A percentile compares a stretch with the other conserved stretches of the same genome.
phyloP scores from a whole-genome alignment of 768 basidiomycete genomes.

The Punctularia strigosozonata region DNA sequence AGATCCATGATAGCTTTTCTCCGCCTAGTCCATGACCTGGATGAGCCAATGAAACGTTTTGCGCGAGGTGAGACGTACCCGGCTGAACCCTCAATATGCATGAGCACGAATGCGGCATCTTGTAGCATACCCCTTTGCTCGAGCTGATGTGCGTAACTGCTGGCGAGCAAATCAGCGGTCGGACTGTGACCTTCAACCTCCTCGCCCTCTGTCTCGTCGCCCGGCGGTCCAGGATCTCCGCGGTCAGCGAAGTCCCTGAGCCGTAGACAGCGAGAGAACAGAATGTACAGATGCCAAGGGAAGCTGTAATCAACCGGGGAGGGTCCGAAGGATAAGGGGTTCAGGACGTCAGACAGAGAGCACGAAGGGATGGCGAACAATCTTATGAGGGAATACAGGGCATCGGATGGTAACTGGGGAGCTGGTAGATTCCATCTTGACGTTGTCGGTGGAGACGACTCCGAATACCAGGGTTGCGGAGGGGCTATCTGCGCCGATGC shows the following conservation, averaged over 20 bases:
- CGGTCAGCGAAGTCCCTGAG: slow-evolving; percentile 86
- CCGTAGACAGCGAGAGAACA: slow-evolving; percentile 74
- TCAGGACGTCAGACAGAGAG: slow-evolving; percentile 56
- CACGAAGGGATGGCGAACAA: slow-evolving; percentile 63
- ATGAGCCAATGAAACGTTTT: background rate
- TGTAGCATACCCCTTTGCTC: slow-evolving; percentile 74
- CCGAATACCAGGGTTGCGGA: slow-evolving; percentile 52
- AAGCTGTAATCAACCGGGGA: slow-evolving; percentile 74
- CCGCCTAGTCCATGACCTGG: slow-evolving; percentile 36
- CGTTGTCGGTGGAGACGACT: slow-evolving; percentile 14
- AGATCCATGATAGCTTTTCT: slow-evolving; percentile 76
- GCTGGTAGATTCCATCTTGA: slow-evolving; percentile 30
- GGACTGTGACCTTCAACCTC: slow-evolving; percentile 68
- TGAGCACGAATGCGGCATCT: slow-evolving; percentile 78
- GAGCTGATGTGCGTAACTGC: slow-evolving; percentile 77
- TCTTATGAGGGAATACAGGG: slow-evolving; percentile 70
- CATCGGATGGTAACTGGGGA: slow-evolving; percentile 45
- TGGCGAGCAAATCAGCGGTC: slow-evolving; percentile 73
- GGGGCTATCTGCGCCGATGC: too few relatives aligned
- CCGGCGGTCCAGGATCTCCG: slow-evolving; percentile 25
- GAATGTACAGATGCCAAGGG: slow-evolving; percentile 87
- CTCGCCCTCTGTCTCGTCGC: slow-evolving; percentile 21
- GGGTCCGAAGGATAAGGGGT: slow-evolving; percentile 62
- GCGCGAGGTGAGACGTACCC: slow-evolving; percentile 40
- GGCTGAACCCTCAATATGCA: slow-evolving; percentile 73